Evolutionary conservation across 768 basidiomycete species (phyloP), one percentile per base, ranked within the genome.

Genomic region (Leccinum disarticulatum): DNA sequence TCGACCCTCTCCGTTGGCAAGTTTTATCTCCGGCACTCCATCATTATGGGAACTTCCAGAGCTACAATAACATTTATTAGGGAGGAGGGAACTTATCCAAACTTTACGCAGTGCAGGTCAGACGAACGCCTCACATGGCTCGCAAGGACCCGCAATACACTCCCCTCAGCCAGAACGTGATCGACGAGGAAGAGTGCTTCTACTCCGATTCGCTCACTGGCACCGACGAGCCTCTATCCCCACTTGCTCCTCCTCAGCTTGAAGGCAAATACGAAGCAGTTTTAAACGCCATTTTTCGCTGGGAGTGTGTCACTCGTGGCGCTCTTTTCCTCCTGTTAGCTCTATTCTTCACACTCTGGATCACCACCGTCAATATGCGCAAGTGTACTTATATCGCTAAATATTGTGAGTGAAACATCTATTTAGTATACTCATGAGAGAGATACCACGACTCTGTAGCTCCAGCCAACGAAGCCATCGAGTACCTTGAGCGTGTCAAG

Each of bases 321-420:
- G 27, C 35, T 17, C 56, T 59, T 5, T 6, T 50, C 14, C 52
- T 52, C 28, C 19, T 51, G 6, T 49, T 33, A 11, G n/a, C 28
- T 2, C 1, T 56, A 15, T 56, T 64, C 48, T 55, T 62, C 25
- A 13, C 28, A 15, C 48, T 64, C 50, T 64, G 63, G 63, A 33
- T 43, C 11, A 27, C 14, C 2, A 35, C 54, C 11, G 10, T 14
- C 19, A 3, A 43, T 11, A 19, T 17, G 38, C 56, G 38, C 13
- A 33, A 14, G 15, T 55, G 53, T 28, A 38, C 35, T 3, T 55
- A 31, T 36, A 22, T 55, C 38, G 35, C 27, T 4, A 56, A 46
- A 22, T 62, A 59, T 33, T 58, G 61, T 62, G 54, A 56, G 61
- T 56, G 9, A 7, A n/a, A n/a, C n/a, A 17, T 19, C 14, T 50